Evolutionary conservation across 2,329 filamentous ascomycete species (phyloP).

Genomic region (Aspergillus texensis): DNA sequence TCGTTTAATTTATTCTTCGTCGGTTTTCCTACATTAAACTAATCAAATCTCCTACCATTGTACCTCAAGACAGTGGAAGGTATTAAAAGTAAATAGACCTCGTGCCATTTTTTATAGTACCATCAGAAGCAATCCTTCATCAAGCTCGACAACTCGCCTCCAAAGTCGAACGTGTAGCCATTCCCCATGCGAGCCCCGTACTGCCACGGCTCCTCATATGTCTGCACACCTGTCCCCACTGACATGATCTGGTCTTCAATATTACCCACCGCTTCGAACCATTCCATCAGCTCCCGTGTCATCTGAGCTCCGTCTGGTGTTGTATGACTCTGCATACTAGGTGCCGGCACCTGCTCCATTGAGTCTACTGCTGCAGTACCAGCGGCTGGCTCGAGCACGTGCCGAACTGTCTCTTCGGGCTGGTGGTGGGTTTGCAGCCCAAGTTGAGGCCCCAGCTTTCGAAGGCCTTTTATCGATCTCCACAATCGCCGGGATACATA

Average conservation of each 20-base stretch:
- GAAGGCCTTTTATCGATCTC: constrained; percentile 63
- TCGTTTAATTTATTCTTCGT: too few relatives aligned
- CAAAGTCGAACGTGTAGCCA: constrained; percentile 51
- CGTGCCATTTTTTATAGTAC: too few relatives aligned
- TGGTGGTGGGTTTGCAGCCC: constrained; percentile 48
- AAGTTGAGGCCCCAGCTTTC: constrained; percentile 62
- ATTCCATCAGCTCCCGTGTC: constrained; percentile 59
- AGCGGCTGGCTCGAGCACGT: neutral
- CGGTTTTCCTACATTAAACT: too few relatives aligned
- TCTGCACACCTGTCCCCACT: constrained; percentile 29
- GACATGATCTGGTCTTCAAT: constrained; percentile 46
- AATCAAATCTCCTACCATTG: too few relatives aligned
- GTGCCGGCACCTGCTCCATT: neutral
- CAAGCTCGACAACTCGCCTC: constrained; percentile 61
- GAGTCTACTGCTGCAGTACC: neutral
- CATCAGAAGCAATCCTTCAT: constrained; percentile 51
- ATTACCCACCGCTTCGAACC: constrained; percentile 65
- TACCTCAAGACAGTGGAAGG: too few relatives aligned
- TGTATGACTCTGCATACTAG: constrained; percentile 53
- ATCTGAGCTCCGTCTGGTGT: constrained; percentile 58
- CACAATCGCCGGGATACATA: constrained; percentile 64
- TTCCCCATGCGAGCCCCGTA: constrained; percentile 17
- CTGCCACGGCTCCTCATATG: constrained; percentile 25
- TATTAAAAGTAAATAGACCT: too few relatives aligned
- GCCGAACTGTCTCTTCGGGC: neutral